Conservation (phyloP, 345 rosid species). For the Linum tenue region DNA sequence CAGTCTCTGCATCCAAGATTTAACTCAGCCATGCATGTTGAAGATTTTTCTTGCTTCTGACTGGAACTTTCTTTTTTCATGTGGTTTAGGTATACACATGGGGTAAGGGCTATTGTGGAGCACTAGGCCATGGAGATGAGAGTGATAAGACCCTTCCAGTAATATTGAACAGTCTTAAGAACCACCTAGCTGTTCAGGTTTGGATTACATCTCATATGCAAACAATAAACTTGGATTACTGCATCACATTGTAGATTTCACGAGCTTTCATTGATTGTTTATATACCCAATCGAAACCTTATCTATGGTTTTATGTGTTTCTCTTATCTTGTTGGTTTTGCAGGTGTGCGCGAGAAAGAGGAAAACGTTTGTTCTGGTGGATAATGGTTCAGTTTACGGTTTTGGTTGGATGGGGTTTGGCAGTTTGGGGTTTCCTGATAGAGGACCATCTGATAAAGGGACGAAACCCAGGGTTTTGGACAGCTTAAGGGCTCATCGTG, state of each 20-base stretch:
- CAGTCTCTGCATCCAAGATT: slow-evolving; percentile 21
- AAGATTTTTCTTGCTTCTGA: slow-evolving; percentile 1
- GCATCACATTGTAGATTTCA: not conserved
- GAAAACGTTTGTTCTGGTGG: slow-evolving; percentile 81
- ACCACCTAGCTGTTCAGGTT: slow-evolving; percentile 71
- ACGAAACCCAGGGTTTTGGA: slow-evolving; percentile 59
- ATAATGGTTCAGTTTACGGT: slow-evolving; percentile 63
- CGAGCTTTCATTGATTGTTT: not conserved
- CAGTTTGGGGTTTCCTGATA: slow-evolving; percentile 86
- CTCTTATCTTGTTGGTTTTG: slow-evolving; percentile 2
- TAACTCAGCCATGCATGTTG: not conserved
- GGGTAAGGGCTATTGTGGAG: slow-evolving; percentile 99
- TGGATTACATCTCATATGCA: slow-evolving; percentile 8
- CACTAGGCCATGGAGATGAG: slow-evolving; percentile 94
- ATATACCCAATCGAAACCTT: no score
- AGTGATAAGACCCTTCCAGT: slow-evolving; percentile 77
- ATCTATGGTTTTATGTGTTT: no score
- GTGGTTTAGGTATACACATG: slow-evolving; percentile 71
- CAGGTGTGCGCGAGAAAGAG: slow-evolving; percentile 96
- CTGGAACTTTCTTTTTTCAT: slow-evolving; percentile 10
- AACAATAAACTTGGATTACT: not conserved
- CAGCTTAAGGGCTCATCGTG: slow-evolving; percentile 52
- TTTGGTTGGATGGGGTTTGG: slow-evolving; percentile 91
- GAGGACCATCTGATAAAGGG: slow-evolving; percentile 64
- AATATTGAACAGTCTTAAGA: slow-evolving; percentile 51